Conservation (phyloP, 2,329 filamentous ascomycete genomes). For the Nothopassalora personata region DNA sequence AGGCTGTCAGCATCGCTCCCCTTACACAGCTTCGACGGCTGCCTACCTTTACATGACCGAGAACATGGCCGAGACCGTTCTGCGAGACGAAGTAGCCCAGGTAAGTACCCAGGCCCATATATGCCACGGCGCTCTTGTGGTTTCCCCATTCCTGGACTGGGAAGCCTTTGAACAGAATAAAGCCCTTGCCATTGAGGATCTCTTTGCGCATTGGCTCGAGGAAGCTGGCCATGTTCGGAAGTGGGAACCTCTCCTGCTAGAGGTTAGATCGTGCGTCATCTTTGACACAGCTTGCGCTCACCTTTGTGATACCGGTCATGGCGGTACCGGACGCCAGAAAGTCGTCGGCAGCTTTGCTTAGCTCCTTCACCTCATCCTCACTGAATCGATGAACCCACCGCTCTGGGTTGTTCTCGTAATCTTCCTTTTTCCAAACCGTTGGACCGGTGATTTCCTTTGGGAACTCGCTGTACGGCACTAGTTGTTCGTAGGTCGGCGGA, state of each 20-base stretch:
- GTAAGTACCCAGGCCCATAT: slow-evolving; percentile 77
- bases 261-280: neutral
- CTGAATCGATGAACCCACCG: slow-evolving; percentile 70
- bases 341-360: slow-evolving; percentile 60
- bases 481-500: slow-evolving; percentile 58
- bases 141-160: slow-evolving; percentile 71
- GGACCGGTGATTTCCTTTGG: slow-evolving; percentile 65
- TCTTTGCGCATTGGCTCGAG: slow-evolving; percentile 56
- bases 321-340: slow-evolving; percentile 63
- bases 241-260: slow-evolving; percentile 52
- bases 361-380: slow-evolving; percentile 60
- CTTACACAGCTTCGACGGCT: neutral
- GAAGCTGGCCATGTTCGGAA: slow-evolving; percentile 52
- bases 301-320: slow-evolving; percentile 65
- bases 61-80: slow-evolving; percentile 76
- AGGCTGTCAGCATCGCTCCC: neutral
- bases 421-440: slow-evolving; percentile 66
- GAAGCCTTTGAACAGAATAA: slow-evolving; percentile 83
- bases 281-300: slow-evolving; percentile 17
- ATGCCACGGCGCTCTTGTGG: slow-evolving; percentile 77
- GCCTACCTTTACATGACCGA: slow-evolving; percentile 70
- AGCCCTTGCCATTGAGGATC: slow-evolving; percentile 78
- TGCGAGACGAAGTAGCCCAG: slow-evolving; percentile 85
- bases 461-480: slow-evolving; percentile 65
- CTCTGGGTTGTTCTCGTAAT: slow-evolving; percentile 58